Percentiles rank a stretch among this genome's conserved stretches.
Conservation (phyloP, 2,329 filamentous ascomycete genomes). For the Fusarium nanum region DNA sequence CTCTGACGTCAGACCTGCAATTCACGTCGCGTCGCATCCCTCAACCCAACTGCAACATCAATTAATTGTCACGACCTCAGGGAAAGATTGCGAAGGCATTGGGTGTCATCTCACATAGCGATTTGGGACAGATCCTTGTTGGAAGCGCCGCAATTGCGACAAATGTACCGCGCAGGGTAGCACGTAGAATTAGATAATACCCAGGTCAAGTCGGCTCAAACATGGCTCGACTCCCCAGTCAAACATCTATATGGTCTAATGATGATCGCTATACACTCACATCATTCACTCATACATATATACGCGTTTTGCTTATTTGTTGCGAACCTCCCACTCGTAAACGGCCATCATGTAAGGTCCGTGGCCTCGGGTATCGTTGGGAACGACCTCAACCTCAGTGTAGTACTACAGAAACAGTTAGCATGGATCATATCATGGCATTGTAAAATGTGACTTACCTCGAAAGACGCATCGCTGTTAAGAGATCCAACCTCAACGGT, state of each 20-base stretch:
- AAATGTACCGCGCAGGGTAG: background rate
- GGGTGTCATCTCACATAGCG: background rate
- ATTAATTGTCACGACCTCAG: background rate
- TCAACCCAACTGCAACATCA: background rate
- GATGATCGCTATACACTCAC: background rate
- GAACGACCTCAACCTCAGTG: conserved; percentile 41
- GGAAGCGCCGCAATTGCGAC: fast-evolving
- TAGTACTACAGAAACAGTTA: conserved; percentile 41
- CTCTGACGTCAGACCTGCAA: background rate
- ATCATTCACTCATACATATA: conserved; percentile 1
- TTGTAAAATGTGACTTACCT: conserved; percentile 51
- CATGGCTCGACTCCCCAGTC: background rate
- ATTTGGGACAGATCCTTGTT: fast-evolving
- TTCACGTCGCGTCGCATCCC: background rate
- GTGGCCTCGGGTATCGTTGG: conserved; percentile 47
- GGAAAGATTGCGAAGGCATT: fast-evolving
- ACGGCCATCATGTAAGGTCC: conserved; percentile 48
- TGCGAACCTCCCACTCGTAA: conserved; percentile 45
- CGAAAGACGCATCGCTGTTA: conserved; percentile 60
- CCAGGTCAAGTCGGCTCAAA: background rate
- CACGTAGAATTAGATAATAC: background rate
- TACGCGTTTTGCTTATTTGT: conserved; percentile 5
- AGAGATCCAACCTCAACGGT: conserved; percentile 65
- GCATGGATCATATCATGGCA: background rate
- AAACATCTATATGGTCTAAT: conserved; percentile 14